Evolutionary conservation across 2,329 filamentous ascomycete species (phyloP), one percentile per base, ranked within the genome.

Genomic region (Alternaria ethzedia): DNA sequence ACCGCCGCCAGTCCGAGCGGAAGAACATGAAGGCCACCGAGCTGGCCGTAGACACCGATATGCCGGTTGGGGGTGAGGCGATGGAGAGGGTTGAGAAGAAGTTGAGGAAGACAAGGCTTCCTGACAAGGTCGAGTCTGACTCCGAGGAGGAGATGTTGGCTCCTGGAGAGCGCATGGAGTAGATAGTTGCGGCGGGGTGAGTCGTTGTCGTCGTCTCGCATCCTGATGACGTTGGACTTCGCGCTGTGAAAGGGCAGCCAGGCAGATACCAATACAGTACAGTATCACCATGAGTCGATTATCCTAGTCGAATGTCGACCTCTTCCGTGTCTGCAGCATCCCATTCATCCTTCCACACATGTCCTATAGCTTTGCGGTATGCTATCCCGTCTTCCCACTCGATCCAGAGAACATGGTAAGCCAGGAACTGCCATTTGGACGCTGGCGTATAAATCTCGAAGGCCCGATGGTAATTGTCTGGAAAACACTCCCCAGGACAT

Each of bases 381-480:
- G 61, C 64, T 8, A 67, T 51, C 1, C 30, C 58, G 9, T 49
- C 51, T n/a, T 64, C 55, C 64, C 66, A 54, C 23, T 63, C 59
- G n/a, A 70, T 59, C 60, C 68, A 67, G 2, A 70, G 47, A 8
- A 67, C 66, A n/a, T 61, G 55, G 28, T 67, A 67, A 41, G 57
- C 58, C 25, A 59, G 20, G 21, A 63, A 66, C 25, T 43, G 52
- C 59, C 54, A 57, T 21, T 28, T 49, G 1, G 45, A 47, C 1
- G 28, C 55, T 7, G 46, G 55, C 21, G 32, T n/a, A 9, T n/a
- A n/a, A n/a, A n/a, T n/a, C n/a, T n/a, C n/a, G n/a, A n/a, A n/a
- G n/a, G n/a, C n/a, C n/a, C n/a, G n/a, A n/a, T n/a, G n/a, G n/a
- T n/a, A n/a, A n/a, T n/a, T n/a, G n/a, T 32, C 30, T 15, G 30